Conservation (phyloP, 163 green algal species). For the Volvox carteri region DNA sequence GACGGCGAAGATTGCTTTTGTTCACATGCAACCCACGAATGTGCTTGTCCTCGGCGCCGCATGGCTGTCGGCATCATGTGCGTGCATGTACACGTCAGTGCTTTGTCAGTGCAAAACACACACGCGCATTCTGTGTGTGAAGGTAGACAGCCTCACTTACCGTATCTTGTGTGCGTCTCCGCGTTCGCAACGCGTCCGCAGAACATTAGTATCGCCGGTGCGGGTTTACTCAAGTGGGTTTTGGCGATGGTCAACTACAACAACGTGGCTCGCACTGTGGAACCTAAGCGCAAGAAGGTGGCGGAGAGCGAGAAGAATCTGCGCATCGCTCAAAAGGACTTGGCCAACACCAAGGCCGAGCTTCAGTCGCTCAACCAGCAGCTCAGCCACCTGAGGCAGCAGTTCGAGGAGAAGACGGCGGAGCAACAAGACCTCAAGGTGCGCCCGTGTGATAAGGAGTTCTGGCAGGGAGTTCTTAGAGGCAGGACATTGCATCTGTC, state of each 20-base stretch:
- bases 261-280: constrained; percentile 86
- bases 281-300: constrained; percentile 93
- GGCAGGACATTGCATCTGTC: too few species aligned
- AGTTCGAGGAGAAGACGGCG: constrained; percentile 88
- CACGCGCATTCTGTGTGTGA: too few species aligned
- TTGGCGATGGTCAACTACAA: constrained; percentile 96
- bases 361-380: constrained; percentile 78
- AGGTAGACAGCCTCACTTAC: too few species aligned
- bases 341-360: constrained; percentile 82
- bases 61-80: too few species aligned
- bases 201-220: constrained; percentile 60
- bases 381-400: constrained; percentile 76
- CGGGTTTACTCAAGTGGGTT: constrained; percentile 92
- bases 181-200: too few species aligned
- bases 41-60: too few species aligned
- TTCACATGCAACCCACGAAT: too few species aligned
- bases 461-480: too few species aligned
- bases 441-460: neutral
- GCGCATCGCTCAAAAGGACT: constrained; percentile 83
- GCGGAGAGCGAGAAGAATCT: constrained; percentile 88
- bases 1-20: too few species aligned
- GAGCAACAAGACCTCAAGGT: constrained; percentile 78
- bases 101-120: too few species aligned
- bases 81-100: too few species aligned
- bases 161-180: too few species aligned